A percentile compares a stretch with the other conserved stretches of the same genome.
Conservation (phyloP, 176 grass and related monocot genomes). For the Chrysopogon serrulatus region DNA sequence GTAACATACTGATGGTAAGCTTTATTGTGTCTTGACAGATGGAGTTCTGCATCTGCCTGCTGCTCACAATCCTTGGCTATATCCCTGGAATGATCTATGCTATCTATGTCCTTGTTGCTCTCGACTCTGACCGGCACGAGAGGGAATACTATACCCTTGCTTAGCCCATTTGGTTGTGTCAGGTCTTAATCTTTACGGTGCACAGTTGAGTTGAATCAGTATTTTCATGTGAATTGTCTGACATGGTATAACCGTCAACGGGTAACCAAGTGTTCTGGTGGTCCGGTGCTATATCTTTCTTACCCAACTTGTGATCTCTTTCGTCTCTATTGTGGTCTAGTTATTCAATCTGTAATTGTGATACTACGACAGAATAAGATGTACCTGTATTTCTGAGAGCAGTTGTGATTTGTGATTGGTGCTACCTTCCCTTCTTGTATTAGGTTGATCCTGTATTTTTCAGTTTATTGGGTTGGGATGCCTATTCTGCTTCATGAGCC, state of each 20-base stretch:
- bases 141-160: constrained; percentile 48
- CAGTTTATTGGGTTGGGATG: neutral
- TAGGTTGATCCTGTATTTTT: neutral
- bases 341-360: constrained; percentile 20
- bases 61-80: constrained; percentile 66
- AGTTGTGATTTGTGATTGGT: neutral
- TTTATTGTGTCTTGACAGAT: constrained; percentile 29
- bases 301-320: neutral
- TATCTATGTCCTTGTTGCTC: constrained; percentile 47
- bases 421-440: neutral
- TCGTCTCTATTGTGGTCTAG: neutral
- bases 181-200: neutral
- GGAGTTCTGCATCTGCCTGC: constrained; percentile 71
- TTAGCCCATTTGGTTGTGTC: neutral
- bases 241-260: neutral
- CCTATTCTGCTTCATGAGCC: neutral
- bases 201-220: neutral
- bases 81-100: constrained; percentile 73
- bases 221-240: neutral
- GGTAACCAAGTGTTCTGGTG: neutral
- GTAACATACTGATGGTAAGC: neutral
- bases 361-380: constrained; percentile 3
- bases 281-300: neutral
- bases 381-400: neutral
- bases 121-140: constrained; percentile 5